Conservation (phyloP, 1,284 basidiomycete species). For the Pseudozyma hubeiensis region DNA sequence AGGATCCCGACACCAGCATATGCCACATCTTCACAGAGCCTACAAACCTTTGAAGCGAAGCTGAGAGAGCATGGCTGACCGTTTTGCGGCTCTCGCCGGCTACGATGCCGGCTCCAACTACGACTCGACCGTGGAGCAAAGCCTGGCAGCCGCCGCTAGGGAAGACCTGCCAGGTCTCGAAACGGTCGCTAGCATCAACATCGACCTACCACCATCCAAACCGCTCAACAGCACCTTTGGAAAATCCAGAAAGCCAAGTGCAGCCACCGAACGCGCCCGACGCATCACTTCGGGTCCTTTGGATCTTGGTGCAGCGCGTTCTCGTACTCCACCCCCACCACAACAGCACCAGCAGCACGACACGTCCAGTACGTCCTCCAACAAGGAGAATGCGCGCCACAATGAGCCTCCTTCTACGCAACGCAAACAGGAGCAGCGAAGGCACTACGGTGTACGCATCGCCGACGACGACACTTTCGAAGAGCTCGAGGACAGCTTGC, state of each 20-base stretch:
- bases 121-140: constrained; percentile 46
- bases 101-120: constrained; percentile 51
- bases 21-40: not conserved
- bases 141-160: constrained; percentile 27
- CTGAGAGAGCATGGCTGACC: constrained; percentile 43
- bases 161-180: constrained; percentile 50
- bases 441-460: constrained; percentile 51
- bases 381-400: constrained; percentile 32
- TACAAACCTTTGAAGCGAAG: not conserved
- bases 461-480: constrained; percentile 52
- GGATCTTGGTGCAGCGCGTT: constrained; percentile 24
- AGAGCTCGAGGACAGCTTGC: constrained; percentile 55
- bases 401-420: constrained; percentile 49
- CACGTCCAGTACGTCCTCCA: constrained; percentile 25
- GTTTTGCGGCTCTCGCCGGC: constrained; percentile 55
- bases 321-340: constrained; percentile 36
- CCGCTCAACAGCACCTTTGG: constrained; percentile 39
- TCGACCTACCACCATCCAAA: constrained; percentile 34
- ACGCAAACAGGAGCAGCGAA: constrained; percentile 48
- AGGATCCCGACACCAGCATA: not conserved
- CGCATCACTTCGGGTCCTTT: constrained; percentile 38
- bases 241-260: constrained; percentile 34
- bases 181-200: constrained; percentile 45
- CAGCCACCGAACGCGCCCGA: constrained; percentile 33
- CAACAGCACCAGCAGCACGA: constrained; percentile 7